These are phyloP conservation scores for Tardiomyces blankii DNA, from an alignment of 1,139 yeast genomes.

Conservation along the genomic window DNA sequence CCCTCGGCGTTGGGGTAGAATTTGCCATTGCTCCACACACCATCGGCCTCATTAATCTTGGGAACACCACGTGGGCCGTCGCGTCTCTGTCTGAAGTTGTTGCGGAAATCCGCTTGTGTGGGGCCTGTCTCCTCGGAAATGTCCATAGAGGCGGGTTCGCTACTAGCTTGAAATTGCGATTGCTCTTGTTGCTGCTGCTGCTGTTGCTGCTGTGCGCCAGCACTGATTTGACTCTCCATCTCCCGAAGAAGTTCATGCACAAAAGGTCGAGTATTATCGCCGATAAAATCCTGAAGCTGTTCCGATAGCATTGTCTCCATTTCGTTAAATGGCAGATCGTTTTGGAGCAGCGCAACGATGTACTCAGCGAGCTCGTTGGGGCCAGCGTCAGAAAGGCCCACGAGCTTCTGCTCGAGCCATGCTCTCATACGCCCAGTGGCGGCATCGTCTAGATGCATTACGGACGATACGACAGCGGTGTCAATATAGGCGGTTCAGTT, in stretches of 20 bases:
- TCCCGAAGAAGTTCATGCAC: conserved; percentile 14
- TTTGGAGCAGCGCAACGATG: conserved; percentile 32
- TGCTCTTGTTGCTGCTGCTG: conserved; percentile 5
- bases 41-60: conserved; percentile 5
- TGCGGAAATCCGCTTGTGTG: background rate
- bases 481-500: no score
- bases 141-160: background rate
- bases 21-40: conserved; percentile 18
- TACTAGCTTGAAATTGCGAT: background rate
- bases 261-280: conserved; percentile 16
- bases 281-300: conserved; percentile 29
- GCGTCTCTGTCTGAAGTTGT: conserved; percentile 1
- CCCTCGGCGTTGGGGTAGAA: conserved; percentile 15
- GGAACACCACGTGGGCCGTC: background rate
- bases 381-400: conserved; percentile 30
- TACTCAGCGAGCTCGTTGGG: conserved; percentile 35
- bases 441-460: background rate
- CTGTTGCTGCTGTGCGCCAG: conserved; percentile 1
- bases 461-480: no score
- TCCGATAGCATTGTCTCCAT: conserved; percentile 23
- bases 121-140: background rate
- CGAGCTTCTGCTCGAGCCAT: conserved; percentile 28
- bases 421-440: background rate
- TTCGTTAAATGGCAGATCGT: conserved; percentile 25
- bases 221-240: conserved; percentile 5